Evolutionary conservation across 768 basidiomycete species (phyloP).

Genomic region (Russula sp.): DNA sequence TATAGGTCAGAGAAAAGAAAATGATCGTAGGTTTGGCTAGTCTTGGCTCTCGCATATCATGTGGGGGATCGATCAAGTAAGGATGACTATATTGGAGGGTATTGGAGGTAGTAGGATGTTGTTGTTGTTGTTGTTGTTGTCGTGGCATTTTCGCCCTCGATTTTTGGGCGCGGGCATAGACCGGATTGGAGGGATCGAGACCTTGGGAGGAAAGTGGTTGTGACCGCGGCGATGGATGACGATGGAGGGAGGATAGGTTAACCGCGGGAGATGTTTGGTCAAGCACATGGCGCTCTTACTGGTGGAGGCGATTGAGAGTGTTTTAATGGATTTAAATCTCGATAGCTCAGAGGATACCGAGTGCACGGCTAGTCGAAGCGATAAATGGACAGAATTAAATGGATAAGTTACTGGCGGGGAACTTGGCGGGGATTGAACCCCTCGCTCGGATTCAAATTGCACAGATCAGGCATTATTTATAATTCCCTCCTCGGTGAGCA

Average conservation of each 20-base stretch:
- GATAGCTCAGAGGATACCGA: conserved; percentile 2
- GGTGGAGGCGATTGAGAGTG: not conserved
- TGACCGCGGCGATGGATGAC: conserved; percentile 19
- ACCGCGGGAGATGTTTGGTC: conserved; percentile 11
- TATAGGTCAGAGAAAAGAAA: not conserved
- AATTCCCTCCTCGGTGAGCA: conserved; percentile 25
- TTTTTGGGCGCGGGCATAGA: conserved; percentile 9
- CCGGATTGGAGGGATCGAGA: not conserved
- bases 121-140: not conserved
- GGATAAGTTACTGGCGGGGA: conserved; percentile 22
- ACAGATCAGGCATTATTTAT: conserved; percentile 27
- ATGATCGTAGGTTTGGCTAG: not conserved
- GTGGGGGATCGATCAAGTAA: conserved; percentile 13
- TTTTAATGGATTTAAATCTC: conserved; percentile 12
- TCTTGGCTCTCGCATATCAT: conserved; percentile 10
- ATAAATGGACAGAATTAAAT: conserved; percentile 14
- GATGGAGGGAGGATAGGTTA: not conserved
- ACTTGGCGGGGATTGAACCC: conserved; percentile 26
- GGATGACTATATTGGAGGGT: too few species aligned
- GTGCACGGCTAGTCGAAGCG: not conserved
- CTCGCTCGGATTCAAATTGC: conserved; percentile 27
- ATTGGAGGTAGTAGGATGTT: not conserved
- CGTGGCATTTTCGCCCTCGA: not conserved
- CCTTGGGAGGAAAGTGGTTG: not conserved
- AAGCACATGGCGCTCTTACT: not conserved